Evolutionary conservation across 2,329 filamentous ascomycete genomes (phyloP).

Genomic region (Colletotrichum sp.): DNA sequence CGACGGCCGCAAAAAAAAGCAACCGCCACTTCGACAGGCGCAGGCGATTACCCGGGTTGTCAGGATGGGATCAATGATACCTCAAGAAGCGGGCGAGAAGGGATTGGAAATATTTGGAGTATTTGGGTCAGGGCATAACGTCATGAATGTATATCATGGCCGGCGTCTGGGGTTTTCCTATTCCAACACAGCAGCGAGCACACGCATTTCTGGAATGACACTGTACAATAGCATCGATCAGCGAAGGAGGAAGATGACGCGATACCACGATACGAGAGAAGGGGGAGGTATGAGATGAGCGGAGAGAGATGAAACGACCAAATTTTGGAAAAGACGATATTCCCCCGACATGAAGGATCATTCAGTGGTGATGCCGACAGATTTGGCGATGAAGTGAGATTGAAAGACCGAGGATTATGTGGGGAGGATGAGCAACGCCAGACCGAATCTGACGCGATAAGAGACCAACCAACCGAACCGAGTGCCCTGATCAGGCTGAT

Average conservation of each 20-base stretch:
- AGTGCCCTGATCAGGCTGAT: constrained; percentile 12
- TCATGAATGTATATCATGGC: constrained; percentile 12
- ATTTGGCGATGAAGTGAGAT: background rate
- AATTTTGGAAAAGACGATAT: background rate
- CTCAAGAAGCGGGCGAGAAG: background rate
- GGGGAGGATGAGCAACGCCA: constrained; percentile 1
- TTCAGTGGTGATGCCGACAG: background rate
- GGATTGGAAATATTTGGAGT: constrained; percentile 13
- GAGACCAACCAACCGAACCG: constrained; percentile 14
- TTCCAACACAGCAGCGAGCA: constrained; percentile 19
- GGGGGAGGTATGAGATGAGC: background rate
- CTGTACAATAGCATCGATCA: constrained; percentile 14
- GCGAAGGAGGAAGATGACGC: background rate
- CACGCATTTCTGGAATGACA: constrained; percentile 13
- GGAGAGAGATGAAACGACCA: background rate
- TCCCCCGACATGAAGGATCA: background rate
- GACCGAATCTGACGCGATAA: constrained; percentile 6
- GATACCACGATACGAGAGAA: constrained; percentile 1
- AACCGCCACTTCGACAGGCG: constrained; percentile 2
- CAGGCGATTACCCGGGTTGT: background rate
- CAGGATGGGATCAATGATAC: constrained; percentile 15
- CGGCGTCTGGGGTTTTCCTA: constrained; percentile 14
- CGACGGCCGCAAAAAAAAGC: constrained; percentile 7
- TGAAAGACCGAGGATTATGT: background rate
- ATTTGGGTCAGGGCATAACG: constrained; percentile 13